Base-by-base conservation (phyloP, 495 filamentous ascomycete species). In the Aspergillus steynii region DNA sequence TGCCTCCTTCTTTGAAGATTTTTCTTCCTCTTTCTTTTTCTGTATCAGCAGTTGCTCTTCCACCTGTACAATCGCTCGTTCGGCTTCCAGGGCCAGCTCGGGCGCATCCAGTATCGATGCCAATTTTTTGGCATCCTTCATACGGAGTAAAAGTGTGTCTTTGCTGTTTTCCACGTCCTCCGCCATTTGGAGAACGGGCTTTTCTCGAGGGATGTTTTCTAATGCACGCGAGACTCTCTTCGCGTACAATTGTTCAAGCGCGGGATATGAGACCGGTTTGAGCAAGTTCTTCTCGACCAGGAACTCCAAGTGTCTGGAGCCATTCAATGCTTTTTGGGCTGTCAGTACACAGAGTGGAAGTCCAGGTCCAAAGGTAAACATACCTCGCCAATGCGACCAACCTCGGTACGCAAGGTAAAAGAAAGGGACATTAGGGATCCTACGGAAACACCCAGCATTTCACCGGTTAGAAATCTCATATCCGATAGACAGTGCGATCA, bases 391-490 rank as follows among this genome's bases (percentile, higher is more conserved):
- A 74, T 90, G 87, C 57, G 86, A 88, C 75, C 80, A 89, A 62
- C 85, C 85, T 66, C 95, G 82, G 74, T 96, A 99, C 2, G 81
- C 83, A 20, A 97, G 80, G 70, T 98, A 99, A 79, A 98, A 97
- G 79, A 98, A 98, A 28, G 95, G 95, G n/a, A 99, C 80, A 70
- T 97, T 97, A 7, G 93, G 93, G 62, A 97, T 79, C 50, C 93
- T 96, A 69, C 14, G 27, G 26, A 20, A 14, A 53, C 31, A 7
- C 29, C 55, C 2, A 29, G 2, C 26, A 50, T 31, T 32, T 25
- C 37, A 10, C 14, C 29, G 10, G 26, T 50, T 9, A 29, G 25
- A 3, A 4, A 29, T 14, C 28, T 26, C 8, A 20, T 26, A 27
- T 50, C 28, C n/a, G 49, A 50, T 50, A 26, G n/a, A 29, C 49